Conservation (phyloP, 805 yeast genomes). For the Lachancea kluyveri region DNA sequence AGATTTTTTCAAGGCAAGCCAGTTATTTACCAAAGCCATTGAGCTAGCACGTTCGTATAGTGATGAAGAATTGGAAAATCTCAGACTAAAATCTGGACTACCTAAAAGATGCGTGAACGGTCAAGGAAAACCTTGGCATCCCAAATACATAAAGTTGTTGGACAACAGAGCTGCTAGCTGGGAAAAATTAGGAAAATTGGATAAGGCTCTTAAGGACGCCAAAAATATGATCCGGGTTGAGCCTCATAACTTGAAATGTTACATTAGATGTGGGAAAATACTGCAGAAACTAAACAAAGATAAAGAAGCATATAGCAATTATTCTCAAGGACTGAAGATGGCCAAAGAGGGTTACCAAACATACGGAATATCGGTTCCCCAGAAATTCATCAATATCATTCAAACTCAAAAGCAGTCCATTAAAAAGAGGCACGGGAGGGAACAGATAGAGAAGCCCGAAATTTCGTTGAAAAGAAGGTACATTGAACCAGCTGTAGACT, state of each 20-base stretch:
- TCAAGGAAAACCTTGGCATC: constrained; percentile 18
- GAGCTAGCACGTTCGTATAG: constrained; percentile 20
- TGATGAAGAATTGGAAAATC: constrained; percentile 11
- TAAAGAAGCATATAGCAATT: constrained; percentile 18
- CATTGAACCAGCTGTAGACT: too few relatives aligned
- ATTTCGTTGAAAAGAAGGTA: too few relatives aligned
- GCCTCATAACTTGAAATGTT: constrained; percentile 24
- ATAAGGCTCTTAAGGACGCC: constrained; percentile 17
- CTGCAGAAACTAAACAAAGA: constrained; percentile 17
- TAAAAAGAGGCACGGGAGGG: constrained; percentile 7
- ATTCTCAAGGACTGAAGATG: constrained; percentile 15
- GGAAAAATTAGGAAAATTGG: constrained; percentile 22
- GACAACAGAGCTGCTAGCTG: constrained; percentile 26
- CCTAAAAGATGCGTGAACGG: constrained; percentile 8
- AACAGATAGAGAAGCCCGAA: neutral
- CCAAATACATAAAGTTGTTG: constrained; percentile 20
- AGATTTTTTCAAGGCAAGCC: constrained; percentile 21
- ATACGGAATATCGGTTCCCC: constrained; percentile 11
- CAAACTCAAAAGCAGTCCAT: constrained; percentile 13
- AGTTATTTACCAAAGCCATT: constrained; percentile 24
- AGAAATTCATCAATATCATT: constrained; percentile 11
- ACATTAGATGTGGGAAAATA: constrained; percentile 23
- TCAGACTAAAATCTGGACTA: constrained; percentile 12
- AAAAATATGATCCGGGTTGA: constrained; percentile 18
- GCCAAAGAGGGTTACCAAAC: constrained; percentile 10